Evolutionary conservation across 306 rosid genomes (phyloP).

Genomic region (Castanea sativa): DNA sequence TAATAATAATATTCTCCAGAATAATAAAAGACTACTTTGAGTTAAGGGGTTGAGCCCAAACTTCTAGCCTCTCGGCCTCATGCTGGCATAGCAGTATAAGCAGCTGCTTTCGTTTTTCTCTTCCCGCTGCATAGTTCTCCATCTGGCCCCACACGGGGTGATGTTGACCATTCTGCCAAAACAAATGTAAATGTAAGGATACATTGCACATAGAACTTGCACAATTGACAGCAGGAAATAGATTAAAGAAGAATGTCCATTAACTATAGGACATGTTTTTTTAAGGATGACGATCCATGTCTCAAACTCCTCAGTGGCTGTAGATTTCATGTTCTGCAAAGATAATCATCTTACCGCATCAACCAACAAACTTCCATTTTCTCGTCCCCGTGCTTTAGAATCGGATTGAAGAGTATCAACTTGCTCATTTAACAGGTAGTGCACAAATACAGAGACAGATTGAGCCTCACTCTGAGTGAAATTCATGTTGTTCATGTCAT

Average conservation of each 20-base stretch:
- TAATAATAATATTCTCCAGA: neutral
- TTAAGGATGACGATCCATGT: slow-evolving; percentile 10
- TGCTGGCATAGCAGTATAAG: slow-evolving; percentile 91
- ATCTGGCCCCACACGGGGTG: slow-evolving; percentile 99
- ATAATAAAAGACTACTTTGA: slow-evolving; percentile 51
- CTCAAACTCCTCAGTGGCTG: slow-evolving; percentile 13
- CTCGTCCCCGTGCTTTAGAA: slow-evolving; percentile 69
- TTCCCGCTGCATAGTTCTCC: slow-evolving; percentile 77
- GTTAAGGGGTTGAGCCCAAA: slow-evolving; percentile 96
- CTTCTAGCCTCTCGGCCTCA: slow-evolving; percentile 97
- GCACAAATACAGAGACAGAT: slow-evolving; percentile 78
- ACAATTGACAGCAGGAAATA: slow-evolving; percentile 1
- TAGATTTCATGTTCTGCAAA: slow-evolving; percentile 15
- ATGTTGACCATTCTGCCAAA: slow-evolving; percentile 57
- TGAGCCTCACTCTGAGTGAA: slow-evolving; percentile 94
- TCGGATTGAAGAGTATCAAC: slow-evolving; percentile 56
- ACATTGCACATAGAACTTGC: slow-evolving; percentile 20
- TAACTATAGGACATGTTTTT: neutral
- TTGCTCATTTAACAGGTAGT: slow-evolving; percentile 72
- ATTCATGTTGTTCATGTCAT: slow-evolving; percentile 65
- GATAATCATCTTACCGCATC: slow-evolving; percentile 60
- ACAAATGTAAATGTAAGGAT: slow-evolving; percentile 23
- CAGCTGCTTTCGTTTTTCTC: slow-evolving; percentile 84
- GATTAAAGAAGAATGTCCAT: slow-evolving; percentile 3
- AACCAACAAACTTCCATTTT: slow-evolving; percentile 57